These are phyloP conservation scores for Raphanus raphanistrum DNA, from an alignment of 345 rosid genomes.

Conservation along the genomic window DNA sequence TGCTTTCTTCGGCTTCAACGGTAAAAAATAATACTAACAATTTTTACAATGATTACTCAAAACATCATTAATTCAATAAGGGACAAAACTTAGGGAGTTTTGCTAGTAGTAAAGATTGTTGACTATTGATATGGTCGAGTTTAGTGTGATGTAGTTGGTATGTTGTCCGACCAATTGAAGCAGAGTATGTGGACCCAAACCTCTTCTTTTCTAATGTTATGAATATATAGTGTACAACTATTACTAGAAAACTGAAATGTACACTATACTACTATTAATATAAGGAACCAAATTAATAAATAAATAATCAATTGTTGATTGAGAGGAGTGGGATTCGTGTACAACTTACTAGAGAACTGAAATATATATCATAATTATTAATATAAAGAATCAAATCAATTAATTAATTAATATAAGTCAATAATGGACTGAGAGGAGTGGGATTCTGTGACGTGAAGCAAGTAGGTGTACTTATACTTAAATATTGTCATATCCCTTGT, in stretches of 20 bases:
- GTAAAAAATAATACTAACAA: constrained; percentile 40
- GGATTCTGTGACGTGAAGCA: constrained; percentile 35
- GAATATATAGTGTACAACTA: constrained; percentile 6
- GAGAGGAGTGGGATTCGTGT: constrained; percentile 28
- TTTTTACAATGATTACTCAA: neutral
- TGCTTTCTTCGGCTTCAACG: constrained; percentile 99
- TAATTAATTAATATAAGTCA: neutral
- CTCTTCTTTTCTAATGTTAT: neutral
- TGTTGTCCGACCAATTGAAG: constrained; percentile 33
- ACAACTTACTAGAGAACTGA: constrained; percentile 17
- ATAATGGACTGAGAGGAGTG: constrained; percentile 16
- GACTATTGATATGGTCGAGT: neutral
- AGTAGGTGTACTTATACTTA: constrained; percentile 14
- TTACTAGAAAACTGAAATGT: neutral
- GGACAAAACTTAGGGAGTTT: neutral
- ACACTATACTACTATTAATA: neutral
- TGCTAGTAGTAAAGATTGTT: neutral
- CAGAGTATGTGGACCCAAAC: constrained; percentile 22
- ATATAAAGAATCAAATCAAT: constrained; percentile 1
- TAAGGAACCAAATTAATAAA: neutral
- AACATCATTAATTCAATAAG: neutral
- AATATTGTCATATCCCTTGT: neutral
- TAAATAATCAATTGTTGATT: constrained; percentile 5
- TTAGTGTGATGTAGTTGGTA: constrained; percentile 13
- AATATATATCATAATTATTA: neutral